Evolutionary conservation across 768 basidiomycete genomes (phyloP), one percentile per base, ranked within the genome.

Genomic region (Boletus sp.): DNA sequence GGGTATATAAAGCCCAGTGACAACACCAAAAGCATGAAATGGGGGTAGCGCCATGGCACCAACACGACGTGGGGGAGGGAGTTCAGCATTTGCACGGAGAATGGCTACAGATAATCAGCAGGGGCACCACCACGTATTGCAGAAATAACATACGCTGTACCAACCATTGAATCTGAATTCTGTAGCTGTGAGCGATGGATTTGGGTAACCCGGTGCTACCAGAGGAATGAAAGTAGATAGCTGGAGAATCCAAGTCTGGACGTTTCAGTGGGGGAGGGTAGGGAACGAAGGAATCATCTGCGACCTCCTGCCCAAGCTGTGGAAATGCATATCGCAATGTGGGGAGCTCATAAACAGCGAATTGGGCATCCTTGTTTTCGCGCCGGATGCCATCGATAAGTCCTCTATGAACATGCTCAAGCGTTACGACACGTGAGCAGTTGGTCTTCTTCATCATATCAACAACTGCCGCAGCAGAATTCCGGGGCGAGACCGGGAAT

Each of bases 141-240:
- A 29, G 28, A 20, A 52, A 73, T 55, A 37, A 37, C 36, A 37
- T 61, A 79, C 78, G 59, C 18, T 72, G 65, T 3, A 57, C 46
- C 20, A 69, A 61, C 73, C 77, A 76, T 37, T 77, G 67, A 2
- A 69, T 50, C 18, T 77, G 52, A 3, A 62, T 61, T 28, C 60
- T 63, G 50, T 75, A 68, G 1, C 68, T 73, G 28, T 74, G 66
- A 1, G 70, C 55, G 30, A 82, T 75, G 4, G 76, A 61, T 57
- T 79, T 80, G 0, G 81, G 80, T 41, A 77, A 67, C 5, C 80
- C 80, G 0, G 81, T 80, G 41, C 78, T 80, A 10, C 80, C 67
- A 0, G 60, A 68, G 3, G 67, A 68, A 8, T 66, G 64, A 9
- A 60, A 24, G 10, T 68, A 68, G 24, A 68, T 48, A 0, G 53